Conservation (phyloP, 306 rosid species). For the Fagus crenata region DNA sequence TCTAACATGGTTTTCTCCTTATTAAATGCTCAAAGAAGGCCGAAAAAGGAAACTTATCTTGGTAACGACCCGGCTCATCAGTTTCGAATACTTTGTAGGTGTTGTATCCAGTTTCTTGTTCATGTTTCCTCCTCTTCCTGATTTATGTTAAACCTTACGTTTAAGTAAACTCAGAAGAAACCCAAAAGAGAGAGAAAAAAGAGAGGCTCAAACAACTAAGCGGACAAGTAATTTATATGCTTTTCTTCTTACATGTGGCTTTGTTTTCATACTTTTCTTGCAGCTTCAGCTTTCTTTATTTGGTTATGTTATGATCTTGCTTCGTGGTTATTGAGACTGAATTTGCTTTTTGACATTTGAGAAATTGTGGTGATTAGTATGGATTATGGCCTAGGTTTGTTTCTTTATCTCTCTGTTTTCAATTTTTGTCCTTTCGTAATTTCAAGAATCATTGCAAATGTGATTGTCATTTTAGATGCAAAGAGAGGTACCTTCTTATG, state of each 20-base stretch:
- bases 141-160: neutral
- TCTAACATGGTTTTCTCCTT: slow-evolving; percentile 7
- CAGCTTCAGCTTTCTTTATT: neutral
- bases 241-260: slow-evolving; percentile 18
- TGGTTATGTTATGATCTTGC: neutral
- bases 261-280: slow-evolving; percentile 25
- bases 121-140: slow-evolving; percentile 5
- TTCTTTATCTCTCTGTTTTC: neutral
- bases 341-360: neutral
- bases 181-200: neutral
- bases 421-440: neutral
- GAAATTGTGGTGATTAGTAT: slow-evolving; percentile 12
- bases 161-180: neutral
- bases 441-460: neutral
- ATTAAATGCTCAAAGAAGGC: slow-evolving; percentile 32
- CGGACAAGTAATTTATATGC: slow-evolving; percentile 8
- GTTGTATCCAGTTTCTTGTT: slow-evolving; percentile 6
- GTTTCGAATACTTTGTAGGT: slow-evolving; percentile 52
- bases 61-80: slow-evolving; percentile 35
- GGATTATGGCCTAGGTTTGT: slow-evolving; percentile 24
- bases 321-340: neutral
- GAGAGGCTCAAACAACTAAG: neutral
- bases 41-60: slow-evolving; percentile 33
- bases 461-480: neutral
- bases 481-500: neutral